These are phyloP conservation scores for Geranium brycei DNA, from an alignment of 345 rosid genomes.

Conservation along the genomic window DNA sequence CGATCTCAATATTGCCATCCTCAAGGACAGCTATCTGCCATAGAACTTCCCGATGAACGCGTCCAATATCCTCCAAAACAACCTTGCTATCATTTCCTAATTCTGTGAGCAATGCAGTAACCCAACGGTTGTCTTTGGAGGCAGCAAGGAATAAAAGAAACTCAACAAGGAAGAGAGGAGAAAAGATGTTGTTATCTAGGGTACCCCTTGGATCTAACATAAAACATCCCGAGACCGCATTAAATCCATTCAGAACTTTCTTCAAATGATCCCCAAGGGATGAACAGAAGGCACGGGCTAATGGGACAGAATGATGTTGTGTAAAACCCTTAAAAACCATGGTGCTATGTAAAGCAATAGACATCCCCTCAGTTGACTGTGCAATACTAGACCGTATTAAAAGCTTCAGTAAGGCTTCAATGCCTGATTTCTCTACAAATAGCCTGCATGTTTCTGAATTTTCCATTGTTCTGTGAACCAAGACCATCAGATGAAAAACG, in stretches of 20 bases:
- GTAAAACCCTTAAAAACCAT: constrained; percentile 96
- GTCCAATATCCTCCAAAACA: constrained; percentile 77
- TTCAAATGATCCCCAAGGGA: constrained; percentile 66
- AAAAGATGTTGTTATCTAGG: constrained; percentile 49
- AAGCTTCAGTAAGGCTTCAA: constrained; percentile 80
- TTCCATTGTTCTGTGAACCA: constrained; percentile 91
- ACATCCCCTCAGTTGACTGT: constrained; percentile 90
- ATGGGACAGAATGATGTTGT: constrained; percentile 80
- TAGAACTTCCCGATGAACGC: constrained; percentile 66
- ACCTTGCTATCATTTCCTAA: constrained; percentile 71
- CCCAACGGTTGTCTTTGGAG: constrained; percentile 89
- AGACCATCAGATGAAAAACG: constrained; percentile 84
- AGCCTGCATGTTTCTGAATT: constrained; percentile 83
- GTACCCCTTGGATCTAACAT: constrained; percentile 50
- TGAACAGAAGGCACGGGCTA: constrained; percentile 77
- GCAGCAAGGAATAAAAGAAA: constrained; percentile 89
- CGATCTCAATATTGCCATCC: constrained; percentile 54
- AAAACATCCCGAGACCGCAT: constrained; percentile 42
- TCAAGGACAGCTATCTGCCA: constrained; percentile 85
- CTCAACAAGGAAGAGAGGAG: constrained; percentile 82
- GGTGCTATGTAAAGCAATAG: constrained; percentile 89
- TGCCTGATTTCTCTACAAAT: constrained; percentile 92
- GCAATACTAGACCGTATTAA: constrained; percentile 71
- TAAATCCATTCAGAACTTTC: constrained; percentile 53
- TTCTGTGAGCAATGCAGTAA: constrained; percentile 76